Evolutionary conservation across 1,284 basidiomycete species (phyloP).

Genomic region (Veloboletus limbatus): DNA sequence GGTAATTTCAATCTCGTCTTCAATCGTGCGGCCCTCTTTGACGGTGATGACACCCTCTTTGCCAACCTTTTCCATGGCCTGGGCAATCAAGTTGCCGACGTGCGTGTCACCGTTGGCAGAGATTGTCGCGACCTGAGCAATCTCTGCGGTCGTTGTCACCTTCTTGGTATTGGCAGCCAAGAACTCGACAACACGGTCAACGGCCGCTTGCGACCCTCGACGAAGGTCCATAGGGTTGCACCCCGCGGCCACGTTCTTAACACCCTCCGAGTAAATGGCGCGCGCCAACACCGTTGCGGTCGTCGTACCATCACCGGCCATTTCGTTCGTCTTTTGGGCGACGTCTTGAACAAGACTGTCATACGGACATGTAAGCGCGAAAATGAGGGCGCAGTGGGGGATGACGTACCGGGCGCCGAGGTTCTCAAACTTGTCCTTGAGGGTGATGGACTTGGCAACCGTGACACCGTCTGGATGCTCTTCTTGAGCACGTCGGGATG

Average conservation of each 20-base stretch:
- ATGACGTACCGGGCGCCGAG: slow-evolving; percentile 87
- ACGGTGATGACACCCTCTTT: slow-evolving; percentile 99
- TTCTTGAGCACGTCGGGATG: background rate
- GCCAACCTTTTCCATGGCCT: slow-evolving; percentile 99
- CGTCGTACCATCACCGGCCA: slow-evolving; percentile 97
- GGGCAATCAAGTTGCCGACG: slow-evolving; percentile 95
- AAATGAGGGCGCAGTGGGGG: background rate
- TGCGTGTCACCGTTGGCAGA: slow-evolving; percentile 96
- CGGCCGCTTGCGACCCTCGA: slow-evolving; percentile 93
- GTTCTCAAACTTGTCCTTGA: slow-evolving; percentile 99
- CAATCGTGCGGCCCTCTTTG: slow-evolving; percentile 96
- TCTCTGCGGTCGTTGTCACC: slow-evolving; percentile 96
- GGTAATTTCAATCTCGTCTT: slow-evolving; percentile 98
- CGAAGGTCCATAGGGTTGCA: slow-evolving; percentile 99
- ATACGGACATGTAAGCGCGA: background rate
- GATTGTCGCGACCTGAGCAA: slow-evolving; percentile 97
- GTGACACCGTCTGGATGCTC: slow-evolving; percentile 83
- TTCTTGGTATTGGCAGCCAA: slow-evolving; percentile 88
- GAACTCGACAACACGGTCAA: slow-evolving; percentile 93
- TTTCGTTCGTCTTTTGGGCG: slow-evolving; percentile 95
- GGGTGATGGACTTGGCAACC: slow-evolving; percentile 91
- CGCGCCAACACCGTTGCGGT: slow-evolving; percentile 96
- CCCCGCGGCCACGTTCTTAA: slow-evolving; percentile 98
- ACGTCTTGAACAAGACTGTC: slow-evolving; percentile 94
- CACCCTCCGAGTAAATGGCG: slow-evolving; percentile 97